Evolutionary conservation across 371 early-diverging fungal genomes (phyloP), one percentile per base, ranked within the genome.

Genomic region (Saksenaea vasiformis): DNA sequence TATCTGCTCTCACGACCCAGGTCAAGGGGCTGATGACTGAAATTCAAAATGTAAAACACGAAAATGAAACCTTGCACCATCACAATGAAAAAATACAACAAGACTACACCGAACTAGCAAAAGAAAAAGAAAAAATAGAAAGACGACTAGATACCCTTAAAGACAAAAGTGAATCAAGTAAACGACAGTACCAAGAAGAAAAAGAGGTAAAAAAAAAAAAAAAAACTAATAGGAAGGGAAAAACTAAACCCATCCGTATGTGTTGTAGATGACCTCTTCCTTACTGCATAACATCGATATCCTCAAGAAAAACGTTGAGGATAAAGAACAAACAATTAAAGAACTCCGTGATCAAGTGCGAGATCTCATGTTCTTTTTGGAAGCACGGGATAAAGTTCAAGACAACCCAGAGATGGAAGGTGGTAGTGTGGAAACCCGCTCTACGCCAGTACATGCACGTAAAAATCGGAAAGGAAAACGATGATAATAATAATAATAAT

Each of bases 341-440:
- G 73, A 73, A 15, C 47, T 78, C 11, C 61, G 61, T 35, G 77
- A 78, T 19, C 81, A 76, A 61, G 61, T 78, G 1, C 62, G 71
- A 10, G 77, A 76, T 38, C 27, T 80, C 15, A 78, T 60, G 65
- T 65, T 76, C 53, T 76, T 78, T 54, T 63, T 80, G 14, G 79
- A 78, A 51, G 66, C 73, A 26, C 67, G 72, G 26, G 70, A 73
- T 36, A 73, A 67, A 37, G 69, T 75, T 1, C 70, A 72, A 54
- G 61, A 56, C 17, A 58, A 70, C 36, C 70, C 69, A 26, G 74
- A 74, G 56, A 58, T 74, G 64, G 69, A 59, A 47, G 69, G 70
- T 28, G 74, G 71, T 24, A 62, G 56, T 56, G 69, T 74, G n/a
- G 63, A 31, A 67, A 79, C 58, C 27, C 8, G 61, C 26, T 47